Evolutionary conservation across 352 stramenopile genomes (phyloP), one percentile per base, ranked within the genome.

Genomic region (Globisporangium apiculatum): DNA sequence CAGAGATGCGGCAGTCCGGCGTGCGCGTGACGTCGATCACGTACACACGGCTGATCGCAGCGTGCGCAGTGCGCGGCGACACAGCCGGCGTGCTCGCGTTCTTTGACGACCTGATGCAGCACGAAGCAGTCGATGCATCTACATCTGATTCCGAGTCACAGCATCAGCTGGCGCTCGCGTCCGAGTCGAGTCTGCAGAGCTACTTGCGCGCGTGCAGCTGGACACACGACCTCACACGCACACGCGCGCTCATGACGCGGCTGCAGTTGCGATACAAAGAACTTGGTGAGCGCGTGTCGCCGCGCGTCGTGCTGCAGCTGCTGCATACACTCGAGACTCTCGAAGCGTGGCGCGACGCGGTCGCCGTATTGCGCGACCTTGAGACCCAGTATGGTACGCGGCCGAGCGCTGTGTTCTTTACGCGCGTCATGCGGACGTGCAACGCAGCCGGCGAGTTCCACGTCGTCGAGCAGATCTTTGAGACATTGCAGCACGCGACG

Each of bases 381-480:
- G 56, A 71, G 6, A 37, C 56, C 1, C 35, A 54, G n/a, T 89
- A 70, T 54, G 77, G 78, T n/a, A 51, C 75, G 36, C 15, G 42
- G 8, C 79, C 79, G 4, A 79, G 61, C 18, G 75, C 80, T 15
- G 48, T 56, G 15, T 69, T 89, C 36, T 81, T 89, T 48, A 72
- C 76, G 48, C 60, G 60, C 10, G 73, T 79, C 5, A 88, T 92
- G 79, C 62, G 75, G 49, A 81, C 77, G 52, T 92, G 79, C 68
- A 92, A 92, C 48, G 35, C 37, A 4, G 77, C 69, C n/a, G 65
- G 51, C 41, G 65, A 87, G 62, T 69, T 76, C 53, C 66, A 78
- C 12, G 64, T 72, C 11, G 77, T 73, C 15, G 66, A 79, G 40
- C 78, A 74, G 53, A 88, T 92, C 55, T 92, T 90, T 49, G 50